Evolutionary conservation across 345 rosid genomes (phyloP), one percentile per base, ranked within the genome.

Genomic region (Diplotaxis tenuifolia): DNA sequence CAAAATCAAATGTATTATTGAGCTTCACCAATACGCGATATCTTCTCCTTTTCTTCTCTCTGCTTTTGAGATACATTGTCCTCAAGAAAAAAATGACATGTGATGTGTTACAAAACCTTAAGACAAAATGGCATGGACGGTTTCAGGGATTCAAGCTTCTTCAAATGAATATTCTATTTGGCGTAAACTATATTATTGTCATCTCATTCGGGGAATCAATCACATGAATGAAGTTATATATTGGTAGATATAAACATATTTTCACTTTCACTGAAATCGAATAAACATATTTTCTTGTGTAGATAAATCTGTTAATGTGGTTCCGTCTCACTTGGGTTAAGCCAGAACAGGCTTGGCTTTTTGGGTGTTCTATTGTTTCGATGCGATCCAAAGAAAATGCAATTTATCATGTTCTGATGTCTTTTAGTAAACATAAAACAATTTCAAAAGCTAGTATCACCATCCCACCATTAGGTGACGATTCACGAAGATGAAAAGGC

Each of bases 81-180:
- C 67, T 62, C 19, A 67, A 67, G 42, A 67, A 47, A 67, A 47
- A 66, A 32, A 11, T 57, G 14, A 31, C 67, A 59, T 67, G 72
- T 74, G 72, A 29, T 74, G 62, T 58, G 62, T 59, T 67, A 49
- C 67, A 74, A 58, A 34, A 49, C 50, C 20, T 58, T 22, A 16
- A 9, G 67, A 74, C 67, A 59, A 67, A n/a, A 19, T 59, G 52
- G 27, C 45, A 50, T 61, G 56, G 19, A 54, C 65, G 38, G 23
- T 62, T 73, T 62, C 22, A 12, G 6, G 9, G 25, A 19, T 52
- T 22, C 31, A 28, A 34, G 40, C 20, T 62, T 52, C 54, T 52
- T 56, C 5, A 14, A 2, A 12, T 14, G 12, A 14, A 14, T 56
- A 23, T n/a, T 12, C 6, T 14, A 56, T 23, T 56, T 56, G 32